Evolutionary conservation across 2,329 filamentous ascomycete species (phyloP).

Genomic region (Colletotrichum endophyticum): DNA sequence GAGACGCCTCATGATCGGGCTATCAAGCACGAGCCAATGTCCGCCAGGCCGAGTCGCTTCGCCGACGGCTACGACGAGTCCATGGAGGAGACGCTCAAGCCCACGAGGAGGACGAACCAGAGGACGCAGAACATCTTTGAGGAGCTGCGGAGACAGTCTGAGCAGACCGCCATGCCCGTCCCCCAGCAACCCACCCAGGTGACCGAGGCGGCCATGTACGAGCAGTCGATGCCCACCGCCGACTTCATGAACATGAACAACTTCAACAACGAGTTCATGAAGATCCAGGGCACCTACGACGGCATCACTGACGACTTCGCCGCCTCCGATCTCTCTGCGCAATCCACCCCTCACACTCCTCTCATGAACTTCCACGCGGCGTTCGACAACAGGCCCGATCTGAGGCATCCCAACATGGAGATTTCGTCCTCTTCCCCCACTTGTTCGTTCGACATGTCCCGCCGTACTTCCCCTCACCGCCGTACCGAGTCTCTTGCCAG

Average conservation of each 20-base stretch:
- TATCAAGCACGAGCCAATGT: constrained; percentile 41
- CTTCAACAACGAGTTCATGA: constrained; percentile 49
- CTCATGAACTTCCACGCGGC: constrained; percentile 47
- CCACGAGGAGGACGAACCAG: constrained; percentile 47
- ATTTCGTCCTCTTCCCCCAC: constrained; percentile 26
- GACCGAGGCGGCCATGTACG: constrained; percentile 46
- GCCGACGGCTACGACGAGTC: constrained; percentile 67
- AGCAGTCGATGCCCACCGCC: constrained; percentile 56
- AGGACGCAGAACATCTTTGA: constrained; percentile 60
- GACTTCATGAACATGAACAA: constrained; percentile 62
- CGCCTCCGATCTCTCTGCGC: constrained; percentile 54
- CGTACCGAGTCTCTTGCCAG: constrained; percentile 66
- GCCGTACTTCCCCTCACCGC: constrained; percentile 47
- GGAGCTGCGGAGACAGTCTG: constrained; percentile 61
- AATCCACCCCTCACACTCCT: constrained; percentile 57
- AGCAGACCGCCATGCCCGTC: constrained; percentile 47
- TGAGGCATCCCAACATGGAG: constrained; percentile 31
- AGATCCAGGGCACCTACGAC: constrained; percentile 39
- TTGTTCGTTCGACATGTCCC: constrained; percentile 26
- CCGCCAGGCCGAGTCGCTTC: constrained; percentile 52
- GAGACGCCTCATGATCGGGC: constrained; percentile 63
- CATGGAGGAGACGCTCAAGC: constrained; percentile 71
- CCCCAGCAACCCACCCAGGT: constrained; percentile 13
- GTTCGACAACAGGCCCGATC: constrained; percentile 49
- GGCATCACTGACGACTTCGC: constrained; percentile 36